Base-by-base conservation (phyloP, 73 alveolate genomes). In the Paraurostyla sp. region DNA sequence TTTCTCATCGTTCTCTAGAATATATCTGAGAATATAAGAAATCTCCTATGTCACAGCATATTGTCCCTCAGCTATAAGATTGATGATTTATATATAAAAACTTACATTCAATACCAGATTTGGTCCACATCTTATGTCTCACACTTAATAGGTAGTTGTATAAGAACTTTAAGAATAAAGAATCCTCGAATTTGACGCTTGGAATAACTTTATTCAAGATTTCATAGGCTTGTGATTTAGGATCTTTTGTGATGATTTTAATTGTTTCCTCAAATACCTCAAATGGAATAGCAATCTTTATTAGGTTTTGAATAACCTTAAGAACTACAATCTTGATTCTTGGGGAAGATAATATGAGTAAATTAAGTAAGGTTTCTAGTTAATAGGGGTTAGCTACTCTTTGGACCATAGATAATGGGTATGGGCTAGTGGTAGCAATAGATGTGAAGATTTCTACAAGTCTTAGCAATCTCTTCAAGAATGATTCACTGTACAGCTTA, bases 201-300 rank as follows among this genome's bases (percentile, higher is more conserved):
- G 92, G 63, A 13, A 35, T 35, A 20, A 81, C 78, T 23, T 89
- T 45, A 76, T 58, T 80, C 52, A 89, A 60, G 18, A 89, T 80
- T 20, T 63, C 65, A 36, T 80, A 73, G 76, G 82, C 92, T 45
- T 41, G 63, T 3, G 92, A 80, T 6, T 50, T 58, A 7, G 51
- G 63, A 40, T 63, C 89, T 56, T 62, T 6, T 4, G 95, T 4
- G 51, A 76, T 48, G 9, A 87, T 40, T 27, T 41, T 33, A n/a
- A 89, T 57, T 0, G 95, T 48, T 41, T 89, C 95, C 71, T 89
- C 95, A 48, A 89, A 89, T 7, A 89, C 63, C 33, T 89, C 92
- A 38, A 35, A 65, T 15, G 95, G 95, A 51, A 89, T 62, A n/a
- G 88, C 75, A 38, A 89, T 81, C 43, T 50, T 80, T 7, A 81